phyloP scores from a whole-genome alignment of 2,329 filamentous ascomycete species.

The Fusarium newnesense region DNA sequence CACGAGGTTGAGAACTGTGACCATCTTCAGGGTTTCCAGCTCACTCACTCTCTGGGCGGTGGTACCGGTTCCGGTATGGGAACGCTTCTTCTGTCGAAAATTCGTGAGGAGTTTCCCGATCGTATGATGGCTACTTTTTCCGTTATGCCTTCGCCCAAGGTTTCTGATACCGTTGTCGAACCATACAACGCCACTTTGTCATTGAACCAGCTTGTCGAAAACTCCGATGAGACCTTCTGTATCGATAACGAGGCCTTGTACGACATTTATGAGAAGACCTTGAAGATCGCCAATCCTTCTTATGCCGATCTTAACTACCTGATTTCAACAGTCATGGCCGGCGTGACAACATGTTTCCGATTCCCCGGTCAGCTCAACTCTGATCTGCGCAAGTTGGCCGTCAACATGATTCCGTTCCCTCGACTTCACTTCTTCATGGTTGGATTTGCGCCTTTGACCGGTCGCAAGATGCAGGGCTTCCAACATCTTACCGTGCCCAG shows the following conservation, averaged over 20 bases:
- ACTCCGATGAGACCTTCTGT: constrained; percentile 99
- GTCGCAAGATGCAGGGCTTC: constrained; percentile 85
- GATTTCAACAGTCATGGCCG: constrained; percentile 99
- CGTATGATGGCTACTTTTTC: constrained; percentile 99
- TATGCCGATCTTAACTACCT: constrained; percentile 99
- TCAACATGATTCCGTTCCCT: constrained; percentile 99
- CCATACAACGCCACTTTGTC: constrained; percentile 99
- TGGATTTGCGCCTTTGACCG: constrained; percentile 97
- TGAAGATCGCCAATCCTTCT: constrained; percentile 97
- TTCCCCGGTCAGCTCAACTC: constrained; percentile 99
- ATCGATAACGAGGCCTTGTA: constrained; percentile 99
- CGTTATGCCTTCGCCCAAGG: constrained; percentile 97
- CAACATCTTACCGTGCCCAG: constrained; percentile 96
- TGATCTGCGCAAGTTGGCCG: constrained; percentile 97
- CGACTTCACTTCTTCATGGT: constrained; percentile 99
- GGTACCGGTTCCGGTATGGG: constrained; percentile 99
- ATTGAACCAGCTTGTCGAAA: constrained; percentile 98
- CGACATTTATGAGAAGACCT: constrained; percentile 99
- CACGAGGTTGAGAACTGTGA: constrained; percentile 98
- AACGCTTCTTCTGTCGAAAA: constrained; percentile 99
- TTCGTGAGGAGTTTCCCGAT: constrained; percentile 99
- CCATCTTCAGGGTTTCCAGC: constrained; percentile 99
- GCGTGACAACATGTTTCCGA: constrained; percentile 96
- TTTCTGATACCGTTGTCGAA: constrained; percentile 99
- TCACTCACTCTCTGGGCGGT: constrained; percentile 99